Percentiles rank a stretch among this genome's conserved stretches.
Evolutionary conservation across 352 stramenopile species (phyloP).

Genomic region (Pythium plurisporium): DNA sequence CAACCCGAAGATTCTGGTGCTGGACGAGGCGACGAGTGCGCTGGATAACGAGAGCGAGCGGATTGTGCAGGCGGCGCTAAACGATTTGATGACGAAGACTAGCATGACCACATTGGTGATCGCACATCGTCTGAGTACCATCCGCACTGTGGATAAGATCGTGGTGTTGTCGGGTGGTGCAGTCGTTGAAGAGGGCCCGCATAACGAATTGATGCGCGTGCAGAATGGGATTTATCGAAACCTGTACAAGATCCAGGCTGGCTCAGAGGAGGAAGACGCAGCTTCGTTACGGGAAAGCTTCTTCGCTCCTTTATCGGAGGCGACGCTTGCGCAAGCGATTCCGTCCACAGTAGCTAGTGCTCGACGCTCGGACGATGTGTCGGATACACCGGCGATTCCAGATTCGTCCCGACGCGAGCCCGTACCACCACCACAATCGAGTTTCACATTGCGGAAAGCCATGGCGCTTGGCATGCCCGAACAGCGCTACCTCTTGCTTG

Average conservation of each 20-base stretch:
- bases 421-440: not conserved
- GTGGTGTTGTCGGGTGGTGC: slow-evolving; percentile 38
- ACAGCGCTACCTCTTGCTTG: slow-evolving; percentile 29
- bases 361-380: slow-evolving; percentile 5
- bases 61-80: slow-evolving; percentile 71
- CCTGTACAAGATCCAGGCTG: slow-evolving; percentile 31
- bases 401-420: not conserved
- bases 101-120: slow-evolving; percentile 90
- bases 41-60: slow-evolving; percentile 73
- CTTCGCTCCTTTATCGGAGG: not conserved
- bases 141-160: slow-evolving; percentile 62
- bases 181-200: slow-evolving; percentile 45
- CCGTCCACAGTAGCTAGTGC: not conserved
- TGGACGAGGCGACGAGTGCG: slow-evolving; percentile 59
- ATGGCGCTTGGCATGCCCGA: slow-evolving; percentile 26
- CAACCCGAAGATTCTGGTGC: slow-evolving; percentile 44
- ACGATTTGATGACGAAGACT: slow-evolving; percentile 39
- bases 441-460: slow-evolving; percentile 20
- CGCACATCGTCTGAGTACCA: slow-evolving; percentile 86
- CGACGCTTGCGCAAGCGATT: not conserved
- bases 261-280: slow-evolving; percentile 17
- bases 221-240: slow-evolving; percentile 39
- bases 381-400: not conserved
- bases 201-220: slow-evolving; percentile 44
- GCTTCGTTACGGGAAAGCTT: not conserved